Conservation (phyloP, 73 alveolate genomes). For the Blepharisma japonicum region DNA sequence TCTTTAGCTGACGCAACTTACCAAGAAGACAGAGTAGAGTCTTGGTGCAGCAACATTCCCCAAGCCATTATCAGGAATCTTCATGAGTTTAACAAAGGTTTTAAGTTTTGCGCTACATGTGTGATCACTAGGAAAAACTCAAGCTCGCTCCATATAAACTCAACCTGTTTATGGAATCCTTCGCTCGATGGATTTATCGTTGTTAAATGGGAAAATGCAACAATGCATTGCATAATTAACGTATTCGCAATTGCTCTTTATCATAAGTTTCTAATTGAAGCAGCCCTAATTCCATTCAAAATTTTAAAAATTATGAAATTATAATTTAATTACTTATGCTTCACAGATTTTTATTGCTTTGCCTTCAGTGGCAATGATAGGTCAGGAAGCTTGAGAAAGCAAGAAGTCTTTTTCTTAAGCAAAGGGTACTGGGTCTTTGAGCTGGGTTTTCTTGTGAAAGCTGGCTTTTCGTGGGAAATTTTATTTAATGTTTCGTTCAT, state of each 20-base stretch:
- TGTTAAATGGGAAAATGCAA: background rate
- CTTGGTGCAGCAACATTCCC: background rate
- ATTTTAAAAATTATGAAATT: too few relatives aligned
- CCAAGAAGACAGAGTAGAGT: background rate
- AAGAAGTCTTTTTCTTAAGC: too few relatives aligned
- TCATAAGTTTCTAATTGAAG: too few relatives aligned
- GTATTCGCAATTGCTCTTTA: conserved; percentile 22
- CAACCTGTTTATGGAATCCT: conserved; percentile 24
- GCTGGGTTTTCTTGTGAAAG: too few relatives aligned
- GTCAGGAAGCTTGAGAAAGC: too few relatives aligned
- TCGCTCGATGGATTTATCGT: background rate
- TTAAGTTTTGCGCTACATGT: conserved; percentile 21
- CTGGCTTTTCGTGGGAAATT: too few relatives aligned
- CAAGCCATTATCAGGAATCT: background rate
- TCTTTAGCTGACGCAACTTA: background rate
- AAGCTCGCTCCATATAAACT: conserved; percentile 20
- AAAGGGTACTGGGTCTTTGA: too few relatives aligned
- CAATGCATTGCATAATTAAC: background rate
- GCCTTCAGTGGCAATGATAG: too few relatives aligned
- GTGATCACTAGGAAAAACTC: background rate
- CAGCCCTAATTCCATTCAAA: too few relatives aligned
- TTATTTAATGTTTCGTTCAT: too few relatives aligned
- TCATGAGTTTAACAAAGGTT: background rate
- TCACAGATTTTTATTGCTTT: too few relatives aligned
- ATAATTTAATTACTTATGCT: too few relatives aligned